Base-by-base conservation (phyloP, 441 rosid species). In the Monsonia emarginata region DNA sequence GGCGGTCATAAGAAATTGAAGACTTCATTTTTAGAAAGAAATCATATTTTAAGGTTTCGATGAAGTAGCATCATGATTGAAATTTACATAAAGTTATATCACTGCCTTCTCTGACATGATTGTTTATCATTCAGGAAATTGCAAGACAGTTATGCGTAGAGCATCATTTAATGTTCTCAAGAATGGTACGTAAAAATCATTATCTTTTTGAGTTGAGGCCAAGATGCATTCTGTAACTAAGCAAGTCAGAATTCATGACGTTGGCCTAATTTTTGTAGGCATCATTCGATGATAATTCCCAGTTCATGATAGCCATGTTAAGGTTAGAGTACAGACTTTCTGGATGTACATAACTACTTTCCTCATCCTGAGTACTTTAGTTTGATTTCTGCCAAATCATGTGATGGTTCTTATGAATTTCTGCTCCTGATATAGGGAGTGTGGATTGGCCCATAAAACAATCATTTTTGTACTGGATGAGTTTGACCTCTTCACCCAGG, bases 361-460 rank as follows among this genome's bases (percentile, higher is more conserved):
- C 54, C 38, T 64, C 18, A 30, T 19, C 44, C 28, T 13, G 61
- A 16, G 34, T 31, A 50, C 5, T 40, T 21, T 68, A 22, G 24
- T 36, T 26, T 8, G 22, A 13, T 19, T 21, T 0, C 26, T 44
- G 18, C 32, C 28, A 44, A 42, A 34, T 28, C 32, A 24, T 64
- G 61, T 63, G 66, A 69, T 27, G 30, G 60, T 57, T 59, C 67
- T 65, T 66, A 34, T 28, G 31, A 27, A 52, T 75, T 56, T 69
- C 52, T 68, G 16, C 22, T 76, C 28, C 69, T 72, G 69, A 57
- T 70, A 61, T 86, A 94, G 98, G 85, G 95, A 91, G 78, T 94
- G 97, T 78, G 97, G 97, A 74, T 78, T 91, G 72, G 94, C 97
- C 13, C 97, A 94, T 80, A 94, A 88, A 80, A 91, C 99, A 22